phyloP scores from a whole-genome alignment of 2,329 filamentous ascomycete genomes.

The Chaetomium globosum region DNA sequence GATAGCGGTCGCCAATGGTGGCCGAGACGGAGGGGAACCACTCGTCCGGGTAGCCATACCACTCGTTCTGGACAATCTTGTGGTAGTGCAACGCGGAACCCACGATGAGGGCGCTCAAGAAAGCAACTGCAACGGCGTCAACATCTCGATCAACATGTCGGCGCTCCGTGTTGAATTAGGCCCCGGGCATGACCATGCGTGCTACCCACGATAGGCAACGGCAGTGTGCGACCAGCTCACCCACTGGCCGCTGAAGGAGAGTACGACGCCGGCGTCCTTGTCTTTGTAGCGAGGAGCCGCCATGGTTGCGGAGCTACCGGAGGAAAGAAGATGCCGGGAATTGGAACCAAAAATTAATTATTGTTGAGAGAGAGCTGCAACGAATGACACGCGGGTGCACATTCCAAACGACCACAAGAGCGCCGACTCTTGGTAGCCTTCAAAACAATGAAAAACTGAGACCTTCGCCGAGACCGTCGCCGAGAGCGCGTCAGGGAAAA shows the following conservation, averaged over 20 bases:
- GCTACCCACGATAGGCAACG: constrained; percentile 72
- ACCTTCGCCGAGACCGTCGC: neutral
- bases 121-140: constrained; percentile 62
- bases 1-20: constrained; percentile 96
- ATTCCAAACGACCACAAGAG: constrained; percentile 11
- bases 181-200: neutral
- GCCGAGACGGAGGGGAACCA: constrained; percentile 97
- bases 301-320: constrained; percentile 40
- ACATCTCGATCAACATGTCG: constrained; percentile 5
- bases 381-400: constrained; percentile 3
- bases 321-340: neutral
- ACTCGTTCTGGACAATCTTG: constrained; percentile 97
- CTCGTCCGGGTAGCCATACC: constrained; percentile 90
- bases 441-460: constrained; percentile 1
- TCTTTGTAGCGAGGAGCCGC: constrained; percentile 60
- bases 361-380: neutral
- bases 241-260: constrained; percentile 81
- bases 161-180: neutral
- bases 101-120: constrained; percentile 80
- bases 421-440: neutral
- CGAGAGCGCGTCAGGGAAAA: neutral
- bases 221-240: constrained; percentile 85
- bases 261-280: constrained; percentile 62
- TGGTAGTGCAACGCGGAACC: constrained; percentile 84
- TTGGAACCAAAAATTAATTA: neutral